These are phyloP conservation scores for Elongisporangium anandrum DNA, from an alignment of 352 stramenopile genomes.

Conservation along the genomic window DNA sequence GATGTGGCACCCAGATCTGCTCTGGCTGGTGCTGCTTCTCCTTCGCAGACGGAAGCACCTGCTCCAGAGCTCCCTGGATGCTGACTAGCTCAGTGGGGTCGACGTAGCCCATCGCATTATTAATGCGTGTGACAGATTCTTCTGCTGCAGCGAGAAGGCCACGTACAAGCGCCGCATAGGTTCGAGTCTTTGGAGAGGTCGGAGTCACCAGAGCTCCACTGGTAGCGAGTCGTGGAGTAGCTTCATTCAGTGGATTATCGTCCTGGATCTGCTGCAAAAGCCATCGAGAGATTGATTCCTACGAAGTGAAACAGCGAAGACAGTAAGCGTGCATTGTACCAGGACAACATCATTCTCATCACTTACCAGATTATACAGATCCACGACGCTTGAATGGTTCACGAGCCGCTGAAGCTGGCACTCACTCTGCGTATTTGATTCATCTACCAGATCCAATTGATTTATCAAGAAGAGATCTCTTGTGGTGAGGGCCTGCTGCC, in stretches of 20 bases:
- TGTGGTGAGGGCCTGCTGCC: slow-evolving; percentile 8
- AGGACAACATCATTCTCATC: neutral
- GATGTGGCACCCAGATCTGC: neutral
- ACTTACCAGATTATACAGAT: neutral
- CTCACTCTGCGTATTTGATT: neutral
- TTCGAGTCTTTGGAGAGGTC: neutral
- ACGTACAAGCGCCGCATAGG: neutral
- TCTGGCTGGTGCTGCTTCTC: slow-evolving; percentile 7
- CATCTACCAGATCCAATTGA: slow-evolving; percentile 13
- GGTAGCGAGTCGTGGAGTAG: neutral
- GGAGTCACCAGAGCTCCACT: neutral
- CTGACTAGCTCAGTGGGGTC: neutral
- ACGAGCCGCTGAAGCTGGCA: neutral
- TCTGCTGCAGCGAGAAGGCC: neutral
- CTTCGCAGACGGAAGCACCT: neutral
- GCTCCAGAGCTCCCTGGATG: neutral
- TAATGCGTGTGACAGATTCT: neutral
- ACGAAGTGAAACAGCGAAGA: neutral
- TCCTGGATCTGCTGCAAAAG: neutral
- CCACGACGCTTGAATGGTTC: neutral
- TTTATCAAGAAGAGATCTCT: slow-evolving; percentile 22
- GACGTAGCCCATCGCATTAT: slow-evolving; percentile 2
- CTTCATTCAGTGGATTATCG: neutral
- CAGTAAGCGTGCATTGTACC: neutral
- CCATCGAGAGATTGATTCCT: neutral